A percentile compares a stretch with the other conserved stretches of the same genome.
Conservation (phyloP, 2,329 filamentous ascomycete genomes). For the Fusarium sp. region DNA sequence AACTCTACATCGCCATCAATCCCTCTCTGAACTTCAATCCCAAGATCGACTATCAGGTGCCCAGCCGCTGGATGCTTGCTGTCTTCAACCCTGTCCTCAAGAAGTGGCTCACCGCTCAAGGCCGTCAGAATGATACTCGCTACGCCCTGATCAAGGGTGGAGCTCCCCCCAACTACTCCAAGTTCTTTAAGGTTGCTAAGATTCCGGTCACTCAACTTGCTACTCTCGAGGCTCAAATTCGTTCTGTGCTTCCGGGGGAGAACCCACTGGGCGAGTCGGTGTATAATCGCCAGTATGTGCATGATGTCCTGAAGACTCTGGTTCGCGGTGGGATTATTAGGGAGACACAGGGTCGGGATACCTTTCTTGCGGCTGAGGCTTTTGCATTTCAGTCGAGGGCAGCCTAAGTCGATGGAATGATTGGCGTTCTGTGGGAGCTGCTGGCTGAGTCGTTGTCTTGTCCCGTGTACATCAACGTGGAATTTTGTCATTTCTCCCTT, state of each 20-base stretch:
- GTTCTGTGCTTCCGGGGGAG: rapidly evolving
- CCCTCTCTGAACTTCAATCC: neutral
- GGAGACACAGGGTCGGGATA: neutral
- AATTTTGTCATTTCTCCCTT: neutral
- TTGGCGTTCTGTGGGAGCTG: neutral
- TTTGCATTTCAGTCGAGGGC: neutral
- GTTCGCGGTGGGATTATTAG: neutral
- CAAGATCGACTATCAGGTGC: neutral
- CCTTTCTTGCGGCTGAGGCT: neutral
- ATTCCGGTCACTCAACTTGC: neutral
- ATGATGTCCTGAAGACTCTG: neutral
- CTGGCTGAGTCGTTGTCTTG: rapidly evolving
- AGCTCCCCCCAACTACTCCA: neutral
- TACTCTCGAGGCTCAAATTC: neutral
- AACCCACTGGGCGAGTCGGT: neutral
- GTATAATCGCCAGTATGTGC: neutral
- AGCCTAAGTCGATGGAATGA: rapidly evolving
- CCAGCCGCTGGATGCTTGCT: neutral
- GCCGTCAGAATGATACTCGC: neutral
- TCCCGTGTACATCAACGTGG: neutral
- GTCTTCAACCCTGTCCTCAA: too few relatives aligned
- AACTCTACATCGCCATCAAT: neutral
- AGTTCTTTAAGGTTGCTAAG: neutral
- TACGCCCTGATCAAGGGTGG: neutral
- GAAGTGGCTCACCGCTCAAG: neutral